A percentile compares a stretch with the other conserved stretches of the same genome.
Evolutionary conservation across 2,329 filamentous ascomycete genomes (phyloP).

Genomic region (Stagonosporopsis cucurbitacearum): DNA sequence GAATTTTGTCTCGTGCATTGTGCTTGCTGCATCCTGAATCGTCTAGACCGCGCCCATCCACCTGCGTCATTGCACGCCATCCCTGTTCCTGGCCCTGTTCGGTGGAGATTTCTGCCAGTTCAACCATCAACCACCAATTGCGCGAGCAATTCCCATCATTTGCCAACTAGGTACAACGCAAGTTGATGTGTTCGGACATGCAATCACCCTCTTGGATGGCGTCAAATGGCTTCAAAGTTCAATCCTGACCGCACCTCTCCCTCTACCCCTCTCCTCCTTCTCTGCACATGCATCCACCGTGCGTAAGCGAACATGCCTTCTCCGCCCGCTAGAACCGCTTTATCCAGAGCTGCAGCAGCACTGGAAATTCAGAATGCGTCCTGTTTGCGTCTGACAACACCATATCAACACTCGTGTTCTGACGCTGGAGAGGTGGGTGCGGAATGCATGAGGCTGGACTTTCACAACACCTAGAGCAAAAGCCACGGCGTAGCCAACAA

Average conservation of each 20-base stretch:
- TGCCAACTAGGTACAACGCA: too few relatives aligned
- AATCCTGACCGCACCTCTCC: background rate
- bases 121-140: background rate
- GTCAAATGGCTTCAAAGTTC: slow-evolving; percentile 16
- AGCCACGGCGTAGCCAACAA: too few relatives aligned
- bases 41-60: background rate
- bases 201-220: background rate
- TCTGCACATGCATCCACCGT: background rate
- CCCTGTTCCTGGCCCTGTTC: background rate
- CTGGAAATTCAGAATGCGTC: too few relatives aligned
- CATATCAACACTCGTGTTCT: too few relatives aligned
- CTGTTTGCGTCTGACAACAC: too few relatives aligned
- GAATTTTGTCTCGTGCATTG: slow-evolving; percentile 15
- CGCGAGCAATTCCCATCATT: too few relatives aligned
- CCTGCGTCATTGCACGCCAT: slow-evolving; percentile 12
- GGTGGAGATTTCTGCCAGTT: too few relatives aligned
- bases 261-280: background rate
- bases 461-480: too few relatives aligned
- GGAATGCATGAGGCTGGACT: too few relatives aligned
- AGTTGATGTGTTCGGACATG: background rate
- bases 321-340: background rate
- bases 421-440: too few relatives aligned
- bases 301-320: slow-evolving; percentile 10
- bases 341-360: too few relatives aligned
- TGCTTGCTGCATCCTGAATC: background rate